A percentile compares a stretch with the other conserved stretches of the same genome.
phyloP scores from a whole-genome alignment of 345 rosid species.

The Aethionema arabicum region DNA sequence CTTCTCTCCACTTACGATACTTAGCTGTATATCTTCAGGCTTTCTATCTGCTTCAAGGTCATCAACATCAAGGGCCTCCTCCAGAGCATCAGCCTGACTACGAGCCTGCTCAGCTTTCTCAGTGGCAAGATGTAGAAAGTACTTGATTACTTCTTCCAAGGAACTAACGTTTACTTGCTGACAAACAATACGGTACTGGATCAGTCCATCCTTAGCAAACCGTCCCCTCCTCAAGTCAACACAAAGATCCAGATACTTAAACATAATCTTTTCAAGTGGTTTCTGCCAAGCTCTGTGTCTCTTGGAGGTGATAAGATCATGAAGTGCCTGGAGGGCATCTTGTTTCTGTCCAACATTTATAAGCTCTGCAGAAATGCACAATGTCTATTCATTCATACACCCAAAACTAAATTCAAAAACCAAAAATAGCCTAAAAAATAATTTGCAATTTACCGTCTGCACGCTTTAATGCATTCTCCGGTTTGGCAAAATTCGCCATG shows the following conservation, averaged over 20 bases:
- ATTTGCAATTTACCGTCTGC: slow-evolving; percentile 56
- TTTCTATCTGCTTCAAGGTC: slow-evolving; percentile 98
- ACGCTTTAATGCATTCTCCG: slow-evolving; percentile 71
- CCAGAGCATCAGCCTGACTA: slow-evolving; percentile 82
- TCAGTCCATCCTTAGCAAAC: slow-evolving; percentile 94
- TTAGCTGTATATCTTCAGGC: slow-evolving; percentile 96
- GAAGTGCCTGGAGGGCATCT: slow-evolving; percentile 92
- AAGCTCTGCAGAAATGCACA: slow-evolving; percentile 52
- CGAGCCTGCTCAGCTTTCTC: slow-evolving; percentile 99
- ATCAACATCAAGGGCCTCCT: slow-evolving; percentile 99
- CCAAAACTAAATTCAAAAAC: too few relatives aligned
- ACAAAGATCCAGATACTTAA: slow-evolving; percentile 93
- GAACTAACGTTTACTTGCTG: slow-evolving; percentile 95
- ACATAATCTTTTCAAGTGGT: slow-evolving; percentile 86
- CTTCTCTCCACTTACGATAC: slow-evolving; percentile 98
- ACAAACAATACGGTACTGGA: slow-evolving; percentile 90
- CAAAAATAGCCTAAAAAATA: neutral
- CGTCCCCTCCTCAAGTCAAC: slow-evolving; percentile 92
- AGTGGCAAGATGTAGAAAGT: slow-evolving; percentile 89
- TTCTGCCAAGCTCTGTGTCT: slow-evolving; percentile 97
- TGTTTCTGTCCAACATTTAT: slow-evolving; percentile 98
- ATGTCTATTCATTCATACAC: slow-evolving; percentile 2
- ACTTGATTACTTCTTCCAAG: slow-evolving; percentile 98
- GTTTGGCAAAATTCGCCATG: slow-evolving; percentile 62
- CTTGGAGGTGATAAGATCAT: slow-evolving; percentile 86